Base-by-base conservation (phyloP, 2,329 filamentous ascomycete species). In the Fusarium sp. region DNA sequence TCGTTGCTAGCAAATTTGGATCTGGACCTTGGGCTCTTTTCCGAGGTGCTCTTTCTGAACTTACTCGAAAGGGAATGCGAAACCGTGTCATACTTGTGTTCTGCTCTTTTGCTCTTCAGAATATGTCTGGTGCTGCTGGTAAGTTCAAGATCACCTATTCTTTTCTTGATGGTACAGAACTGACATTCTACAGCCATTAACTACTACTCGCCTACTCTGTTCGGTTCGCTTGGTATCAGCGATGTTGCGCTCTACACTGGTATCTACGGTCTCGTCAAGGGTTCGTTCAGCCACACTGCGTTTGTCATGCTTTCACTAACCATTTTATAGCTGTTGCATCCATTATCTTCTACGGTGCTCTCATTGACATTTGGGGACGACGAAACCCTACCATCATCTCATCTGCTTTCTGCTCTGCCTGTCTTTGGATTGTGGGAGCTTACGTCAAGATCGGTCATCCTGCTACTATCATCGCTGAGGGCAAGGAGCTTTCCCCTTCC, bases 391-490 rank as follows among this genome's bases (percentile, higher is more conserved):
- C 83, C 3, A 83, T 86, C 38, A 77, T 84, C 72, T 84, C 84
- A 1, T 85, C 83, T 1, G 74, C 83, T 15, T 78, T 81, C 9
- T 85, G 84, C 44, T 84, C 82, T 3, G 70, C 82, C 1, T 84
- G 83, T 37, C 81, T 86, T 66, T 86, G 82, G 79, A 82, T 84
- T 47, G 82, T 87, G 5, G 85, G 84, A 1, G 82, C 82, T 9
- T 88, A 87, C 63, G 84, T 87, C 38, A 84, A 85, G 74, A 82
- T 83, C 44, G 83, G 82, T 3, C 82, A 86, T 48, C 84, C 85
- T 0, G 80, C 82, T 11, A 78, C 72, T 3, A 81, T 82, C 23
- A 84, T 85, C 39, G 77, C 75, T 1, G 78, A 78, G 4, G 84
- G 84, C 10, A 75, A 78, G 15, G 73, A 82, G 3, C 77, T 80